A percentile compares a stretch with the other conserved stretches of the same genome.
These are phyloP conservation scores for Cladobotryum mycophilum DNA, from an alignment of 2,329 filamentous ascomycete species.

Conservation along the genomic window DNA sequence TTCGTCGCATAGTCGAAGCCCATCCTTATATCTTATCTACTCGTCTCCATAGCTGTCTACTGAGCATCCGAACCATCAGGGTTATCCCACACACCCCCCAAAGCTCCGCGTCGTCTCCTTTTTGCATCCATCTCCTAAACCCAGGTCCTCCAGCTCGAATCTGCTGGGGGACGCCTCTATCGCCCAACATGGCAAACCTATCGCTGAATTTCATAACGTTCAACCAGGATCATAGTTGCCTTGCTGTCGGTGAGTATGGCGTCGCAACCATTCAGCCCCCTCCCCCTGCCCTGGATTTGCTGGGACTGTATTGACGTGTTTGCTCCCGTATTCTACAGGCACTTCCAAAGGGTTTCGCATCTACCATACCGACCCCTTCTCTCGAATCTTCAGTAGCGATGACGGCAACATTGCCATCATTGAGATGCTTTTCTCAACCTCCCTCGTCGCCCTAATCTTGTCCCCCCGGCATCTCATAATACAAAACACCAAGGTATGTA, in stretches of 20 bases:
- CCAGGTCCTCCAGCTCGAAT: not conserved
- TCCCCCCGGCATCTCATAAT: conserved; percentile 91
- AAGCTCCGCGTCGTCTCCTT: not conserved
- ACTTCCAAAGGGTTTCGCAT: conserved; percentile 93
- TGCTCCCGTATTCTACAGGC: conserved; percentile 41
- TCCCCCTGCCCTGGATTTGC: not conserved
- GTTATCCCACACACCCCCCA: no score
- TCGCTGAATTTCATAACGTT: conserved; percentile 97
- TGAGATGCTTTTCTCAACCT: conserved; percentile 98
- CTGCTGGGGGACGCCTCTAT: not conserved
- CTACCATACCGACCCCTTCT: conserved; percentile 94
- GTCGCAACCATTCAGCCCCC: not conserved
- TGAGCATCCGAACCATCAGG: no score
- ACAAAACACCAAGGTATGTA: conserved; percentile 85
- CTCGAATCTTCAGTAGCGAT: conserved; percentile 88
- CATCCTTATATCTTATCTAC: no score
- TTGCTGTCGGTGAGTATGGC: conserved; percentile 75
- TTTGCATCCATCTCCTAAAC: not conserved
- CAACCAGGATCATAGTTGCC: conserved; percentile 96
- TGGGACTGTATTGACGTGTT: not conserved
- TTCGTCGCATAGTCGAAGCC: no score
- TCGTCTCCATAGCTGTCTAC: no score
- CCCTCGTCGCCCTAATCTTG: conserved; percentile 85
- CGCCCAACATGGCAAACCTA: conserved; percentile 54
- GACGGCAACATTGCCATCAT: conserved; percentile 93